Conservation (phyloP, 2,329 filamentous ascomycete genomes). For the Apiospora pterosperma region DNA sequence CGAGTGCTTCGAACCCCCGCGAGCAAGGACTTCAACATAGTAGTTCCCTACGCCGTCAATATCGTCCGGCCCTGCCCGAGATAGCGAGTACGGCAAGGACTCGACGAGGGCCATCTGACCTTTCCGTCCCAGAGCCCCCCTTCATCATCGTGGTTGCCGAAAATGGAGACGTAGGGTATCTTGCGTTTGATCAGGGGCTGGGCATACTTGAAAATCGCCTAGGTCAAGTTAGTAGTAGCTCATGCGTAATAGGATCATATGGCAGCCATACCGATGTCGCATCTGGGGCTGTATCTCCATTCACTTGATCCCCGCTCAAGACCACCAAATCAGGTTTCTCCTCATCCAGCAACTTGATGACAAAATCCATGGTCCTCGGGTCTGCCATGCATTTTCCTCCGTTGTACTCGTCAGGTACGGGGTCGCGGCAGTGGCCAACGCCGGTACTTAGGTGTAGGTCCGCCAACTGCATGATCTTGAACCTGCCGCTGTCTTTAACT, state of each 20-base stretch:
- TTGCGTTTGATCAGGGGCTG: constrained; percentile 80
- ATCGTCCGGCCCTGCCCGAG: constrained; percentile 75
- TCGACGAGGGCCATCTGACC: constrained; percentile 85
- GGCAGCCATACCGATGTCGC: constrained; percentile 66
- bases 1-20: constrained; percentile 76
- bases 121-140: constrained; percentile 64
- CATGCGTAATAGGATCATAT: not conserved
- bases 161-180: constrained; percentile 90
- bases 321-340: constrained; percentile 91
- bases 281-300: constrained; percentile 89
- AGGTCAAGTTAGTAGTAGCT: constrained; percentile 15
- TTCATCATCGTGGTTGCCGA: constrained; percentile 97
- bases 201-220: constrained; percentile 91
- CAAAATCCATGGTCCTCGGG: constrained; percentile 84
- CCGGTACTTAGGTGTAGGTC: constrained; percentile 93
- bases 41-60: constrained; percentile 95
- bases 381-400: constrained; percentile 86
- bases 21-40: constrained; percentile 82
- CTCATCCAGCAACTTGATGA: constrained; percentile 78
- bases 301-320: constrained; percentile 90
- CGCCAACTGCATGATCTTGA: constrained; percentile 96
- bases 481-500: constrained; percentile 84
- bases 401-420: constrained; percentile 70
- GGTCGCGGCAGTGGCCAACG: constrained; percentile 78
- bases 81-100: constrained; percentile 83